phyloP scores from a whole-genome alignment of 108 stramenopile genomes.

The Seminavis robusta region DNA sequence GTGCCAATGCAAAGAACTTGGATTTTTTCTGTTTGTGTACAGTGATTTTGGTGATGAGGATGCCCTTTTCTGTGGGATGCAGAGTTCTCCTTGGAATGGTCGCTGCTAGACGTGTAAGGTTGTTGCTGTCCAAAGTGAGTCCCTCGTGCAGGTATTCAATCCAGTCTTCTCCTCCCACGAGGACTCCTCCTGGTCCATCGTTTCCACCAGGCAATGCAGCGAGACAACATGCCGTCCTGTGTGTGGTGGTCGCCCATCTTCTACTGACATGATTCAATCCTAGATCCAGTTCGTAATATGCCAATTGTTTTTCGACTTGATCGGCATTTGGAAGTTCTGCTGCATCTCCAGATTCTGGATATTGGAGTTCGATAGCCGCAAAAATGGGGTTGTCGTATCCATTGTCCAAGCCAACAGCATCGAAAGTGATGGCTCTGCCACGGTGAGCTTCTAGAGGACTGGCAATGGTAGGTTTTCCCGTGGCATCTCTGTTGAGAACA shows the following conservation, averaged over 20 bases:
- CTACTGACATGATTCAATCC: conserved; percentile 98
- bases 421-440: conserved; percentile 74
- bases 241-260: conserved; percentile 72
- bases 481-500: conserved; percentile 79
- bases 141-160: conserved; percentile 88
- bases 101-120: conserved; percentile 36
- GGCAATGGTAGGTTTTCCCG: conserved; percentile 78
- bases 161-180: conserved; percentile 95
- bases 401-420: conserved; percentile 90
- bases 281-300: conserved; percentile 97
- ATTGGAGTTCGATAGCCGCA: conserved; percentile 93
- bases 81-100: conserved; percentile 79
- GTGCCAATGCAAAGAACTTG: conserved; percentile 93
- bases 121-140: conserved; percentile 57
- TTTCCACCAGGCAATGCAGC: conserved; percentile 91
- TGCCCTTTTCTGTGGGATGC: conserved; percentile 67
- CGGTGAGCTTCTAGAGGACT: conserved; percentile 97
- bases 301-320: conserved; percentile 57
- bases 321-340: conserved; percentile 20
- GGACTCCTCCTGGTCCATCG: conserved; percentile 91
- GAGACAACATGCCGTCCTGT: conserved; percentile 79
- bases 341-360: conserved; percentile 79
- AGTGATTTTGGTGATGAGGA: conserved; percentile 78
- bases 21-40: conserved; percentile 89
- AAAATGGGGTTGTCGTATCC: conserved; percentile 98